Base-by-base conservation (phyloP, 169 alveolate genomes). In the Plasmodium gonderi region DNA sequence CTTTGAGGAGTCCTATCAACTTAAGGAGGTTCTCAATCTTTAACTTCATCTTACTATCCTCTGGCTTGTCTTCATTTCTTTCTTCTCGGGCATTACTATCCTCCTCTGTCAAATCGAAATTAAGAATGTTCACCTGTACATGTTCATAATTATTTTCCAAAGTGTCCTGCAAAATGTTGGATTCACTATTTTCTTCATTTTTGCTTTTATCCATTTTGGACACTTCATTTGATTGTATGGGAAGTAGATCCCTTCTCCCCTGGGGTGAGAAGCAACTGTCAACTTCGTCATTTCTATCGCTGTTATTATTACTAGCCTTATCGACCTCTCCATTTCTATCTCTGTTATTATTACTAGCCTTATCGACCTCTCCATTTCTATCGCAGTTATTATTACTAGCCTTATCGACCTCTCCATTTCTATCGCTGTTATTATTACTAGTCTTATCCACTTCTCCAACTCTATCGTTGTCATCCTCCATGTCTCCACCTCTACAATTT, bases 21-120 rank as follows among this genome's bases (percentile, higher is more conserved):
- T 85, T 85, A 3, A 85, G 36, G 9, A 85, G 67, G 36, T 85
- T 85, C 33, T 85, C 51, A 8, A 85, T 45, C 44, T 85, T 85
- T 29, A 51, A 31, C 67, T 85, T 51, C 92, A 85, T 85, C 33
- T 85, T 72, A 2, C 65, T 26, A 6, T 29, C 79, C 9, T 85
- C 80, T 9, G 79, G 44, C 31, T 85, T 85, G 26, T 49, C 92
- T 17, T 60, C 92, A 20, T 85, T 74, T 20, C 26, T 36, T 78
- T 85, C 87, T 11, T 74, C 79, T 0, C 26, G 45, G 0, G 77
- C 26, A 40, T 45, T 69, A 54, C 77, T 83, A 7, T 49, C 72
- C 11, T 2, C 76, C 17, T 68, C 81, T 0, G 29, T 51, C 20
- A 79, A 14, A 31, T 80, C 74, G 2, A 64, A 40, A 31, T 83